Conservation (phyloP, 176 grass and related monocot species). For the Thinopyrum elongatum region DNA sequence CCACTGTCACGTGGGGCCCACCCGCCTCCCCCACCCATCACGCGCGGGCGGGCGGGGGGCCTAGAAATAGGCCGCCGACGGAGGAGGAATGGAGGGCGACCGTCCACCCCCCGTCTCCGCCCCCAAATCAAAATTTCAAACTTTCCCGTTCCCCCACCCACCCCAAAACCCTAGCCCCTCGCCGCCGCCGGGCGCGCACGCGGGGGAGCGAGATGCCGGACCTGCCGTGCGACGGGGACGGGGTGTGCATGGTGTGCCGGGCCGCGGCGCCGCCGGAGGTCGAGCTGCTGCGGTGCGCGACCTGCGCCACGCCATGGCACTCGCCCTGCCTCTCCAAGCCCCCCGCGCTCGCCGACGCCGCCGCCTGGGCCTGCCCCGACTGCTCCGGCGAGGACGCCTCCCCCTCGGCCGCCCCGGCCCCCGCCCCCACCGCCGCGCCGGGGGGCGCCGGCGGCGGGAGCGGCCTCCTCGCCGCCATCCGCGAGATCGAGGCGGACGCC, state of each 20-base stretch:
- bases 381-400: constrained; percentile 28
- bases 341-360: constrained; percentile 53
- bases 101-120: neutral
- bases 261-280: constrained; percentile 37
- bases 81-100: neutral
- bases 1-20: neutral
- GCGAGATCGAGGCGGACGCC: constrained; percentile 62
- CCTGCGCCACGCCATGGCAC: constrained; percentile 88
- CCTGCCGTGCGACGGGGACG: constrained; percentile 91
- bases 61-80: neutral
- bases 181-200: constrained; percentile 10
- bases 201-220: constrained; percentile 30
- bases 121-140: constrained; percentile 47
- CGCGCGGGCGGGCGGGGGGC: neutral
- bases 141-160: neutral
- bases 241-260: constrained; percentile 79
- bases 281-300: constrained; percentile 60
- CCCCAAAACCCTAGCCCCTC: constrained; percentile 18
- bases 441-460: neutral
- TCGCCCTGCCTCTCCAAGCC: constrained; percentile 66
- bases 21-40: neutral
- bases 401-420: neutral
- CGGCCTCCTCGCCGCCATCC: constrained; percentile 60
- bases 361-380: constrained; percentile 79
- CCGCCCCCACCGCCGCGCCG: neutral